Evolutionary conservation across 1,139 yeast species (phyloP), one percentile per base, ranked within the genome.

Genomic region (Candida freyschussii): DNA sequence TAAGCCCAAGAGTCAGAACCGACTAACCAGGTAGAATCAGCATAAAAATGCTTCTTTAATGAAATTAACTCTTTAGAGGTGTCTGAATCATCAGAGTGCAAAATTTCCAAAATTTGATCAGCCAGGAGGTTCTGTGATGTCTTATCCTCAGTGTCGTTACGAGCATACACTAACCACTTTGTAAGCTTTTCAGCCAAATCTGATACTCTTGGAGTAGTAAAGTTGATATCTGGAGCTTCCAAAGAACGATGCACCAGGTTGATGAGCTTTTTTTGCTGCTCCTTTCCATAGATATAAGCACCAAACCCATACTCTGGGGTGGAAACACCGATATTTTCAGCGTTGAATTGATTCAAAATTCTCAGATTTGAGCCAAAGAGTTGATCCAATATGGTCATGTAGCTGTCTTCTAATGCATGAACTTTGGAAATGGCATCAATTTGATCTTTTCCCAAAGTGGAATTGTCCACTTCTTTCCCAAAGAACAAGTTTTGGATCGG

Each of bases 1-100:
- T 81, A 87, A 14, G 96, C 74, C 97, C 98, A 89, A 21, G 94
- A 77, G 59, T 89, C 97, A 7, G 96, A 86, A 16, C 96, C 96
- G 42, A 91, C 68, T 42, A 89, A 66, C 98, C 98, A 89, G 40
- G 75, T 70, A 17, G 82, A 67, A 33, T 66, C 65, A 26, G 65
- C 52, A 27, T 57, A 51, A 44, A 80, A 69, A 43, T 63, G 67
- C 4, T 65, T 61, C 40, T 70, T 62, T 27, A 63, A 59, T 4
- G 62, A 57, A 29, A 81, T 63, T 11, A 82, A 62, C 10, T 63
- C 55, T 30, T 62, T 48, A 6, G 83, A 65, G 13, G 63, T 49
- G 11, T 65, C 60, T 2, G 67, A 52, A 4, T 57, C 53, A 40
- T 53, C 21, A 1, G 30, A 17, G n/a, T 39, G 42, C 7, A 44